A percentile compares a stretch with the other conserved stretches of the same genome.
Evolutionary conservation across 2,329 filamentous ascomycete genomes (phyloP).

Genomic region (Graphilbum fragrans): DNA sequence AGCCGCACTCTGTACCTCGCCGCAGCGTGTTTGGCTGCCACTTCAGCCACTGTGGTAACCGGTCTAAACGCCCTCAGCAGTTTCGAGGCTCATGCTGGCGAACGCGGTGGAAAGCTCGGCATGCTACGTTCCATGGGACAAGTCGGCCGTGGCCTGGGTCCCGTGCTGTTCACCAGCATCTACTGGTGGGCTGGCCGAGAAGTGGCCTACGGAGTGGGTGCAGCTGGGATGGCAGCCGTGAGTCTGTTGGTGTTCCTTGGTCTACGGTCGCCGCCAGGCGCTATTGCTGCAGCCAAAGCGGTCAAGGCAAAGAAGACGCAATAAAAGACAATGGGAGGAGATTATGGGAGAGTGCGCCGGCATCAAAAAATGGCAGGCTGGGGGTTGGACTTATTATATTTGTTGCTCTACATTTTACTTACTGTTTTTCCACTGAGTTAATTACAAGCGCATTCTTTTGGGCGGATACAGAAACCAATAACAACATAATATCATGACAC

Average conservation of each 20-base stretch:
- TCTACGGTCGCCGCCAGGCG: constrained; percentile 60
- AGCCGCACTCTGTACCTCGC: constrained; percentile 66
- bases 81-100: constrained; percentile 69
- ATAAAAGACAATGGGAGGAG: neutral
- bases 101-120: constrained; percentile 79
- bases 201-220: constrained; percentile 71
- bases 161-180: constrained; percentile 80
- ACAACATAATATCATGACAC: too few relatives aligned
- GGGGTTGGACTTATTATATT: too few relatives aligned
- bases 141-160: constrained; percentile 74
- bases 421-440: too few relatives aligned
- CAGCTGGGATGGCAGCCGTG: constrained; percentile 67
- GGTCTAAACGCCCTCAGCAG: constrained; percentile 85
- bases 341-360: neutral
- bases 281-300: too few relatives aligned
- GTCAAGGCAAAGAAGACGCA: constrained; percentile 6
- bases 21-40: constrained; percentile 74
- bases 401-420: too few relatives aligned
- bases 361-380: too few relatives aligned
- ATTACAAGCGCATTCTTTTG: too few relatives aligned
- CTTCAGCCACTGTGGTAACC: constrained; percentile 89
- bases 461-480: too few relatives aligned
- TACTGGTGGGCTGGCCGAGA: constrained; percentile 98
- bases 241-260: constrained; percentile 56
- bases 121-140: constrained; percentile 75